phyloP scores from a whole-genome alignment of 306 rosid genomes.

The Vigna angularis region DNA sequence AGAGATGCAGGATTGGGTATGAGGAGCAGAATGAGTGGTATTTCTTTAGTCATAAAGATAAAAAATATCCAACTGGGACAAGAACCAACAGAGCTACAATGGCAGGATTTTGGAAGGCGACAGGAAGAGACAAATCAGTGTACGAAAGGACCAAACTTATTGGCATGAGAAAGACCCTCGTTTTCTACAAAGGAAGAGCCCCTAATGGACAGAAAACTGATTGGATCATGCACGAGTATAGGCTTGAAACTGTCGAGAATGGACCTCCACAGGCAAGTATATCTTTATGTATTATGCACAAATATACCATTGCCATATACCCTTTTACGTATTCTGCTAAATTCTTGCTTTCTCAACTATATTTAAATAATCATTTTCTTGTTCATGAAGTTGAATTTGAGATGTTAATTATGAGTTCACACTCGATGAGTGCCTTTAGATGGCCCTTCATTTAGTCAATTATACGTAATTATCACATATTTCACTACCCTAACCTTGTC shows the following conservation, averaged over 20 bases:
- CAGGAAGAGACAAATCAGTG: conserved; percentile 94
- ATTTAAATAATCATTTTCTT: neutral
- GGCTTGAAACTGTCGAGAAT: conserved; percentile 83
- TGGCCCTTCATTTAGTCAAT: conserved; percentile 6
- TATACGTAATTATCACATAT: conserved; percentile 16
- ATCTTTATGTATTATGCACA: neutral
- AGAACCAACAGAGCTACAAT: conserved; percentile 93
- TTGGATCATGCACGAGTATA: conserved; percentile 97
- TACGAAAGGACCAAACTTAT: conserved; percentile 73
- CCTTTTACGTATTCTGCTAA: neutral
- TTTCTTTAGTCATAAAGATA: conserved; percentile 94
- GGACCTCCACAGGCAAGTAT: conserved; percentile 86
- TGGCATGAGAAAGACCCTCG: conserved; percentile 97
- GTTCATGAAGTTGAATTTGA: conserved; percentile 23
- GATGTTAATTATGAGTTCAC: conserved; percentile 15
- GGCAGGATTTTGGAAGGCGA: conserved; percentile 98
- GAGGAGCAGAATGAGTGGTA: conserved; percentile 97
- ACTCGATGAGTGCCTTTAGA: conserved; percentile 34
- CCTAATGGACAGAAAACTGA: conserved; percentile 93
- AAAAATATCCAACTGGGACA: conserved; percentile 98
- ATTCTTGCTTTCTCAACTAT: conserved; percentile 4
- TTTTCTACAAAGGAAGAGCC: conserved; percentile 93
- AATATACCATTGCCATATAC: neutral
- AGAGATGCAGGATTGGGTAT: conserved; percentile 88
- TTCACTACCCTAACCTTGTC: conserved; percentile 28